Evolutionary conservation across 2,329 filamentous ascomycete genomes (phyloP).

Genomic region (Colletotrichum shisoi): DNA sequence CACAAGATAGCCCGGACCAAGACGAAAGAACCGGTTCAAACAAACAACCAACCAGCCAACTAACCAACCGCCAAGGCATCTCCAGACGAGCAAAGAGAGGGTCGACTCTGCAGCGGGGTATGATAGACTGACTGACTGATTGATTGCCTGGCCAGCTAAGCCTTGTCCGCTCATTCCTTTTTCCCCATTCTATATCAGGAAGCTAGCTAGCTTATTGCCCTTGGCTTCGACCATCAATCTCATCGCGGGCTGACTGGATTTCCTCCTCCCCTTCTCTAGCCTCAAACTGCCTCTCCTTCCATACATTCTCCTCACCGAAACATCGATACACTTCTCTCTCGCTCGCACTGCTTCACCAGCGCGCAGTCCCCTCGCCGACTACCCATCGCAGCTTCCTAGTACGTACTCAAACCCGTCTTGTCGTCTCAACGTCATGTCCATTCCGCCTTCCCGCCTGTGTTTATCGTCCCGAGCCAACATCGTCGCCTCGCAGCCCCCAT

Average conservation of each 20-base stretch:
- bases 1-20: background rate
- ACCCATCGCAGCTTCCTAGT: constrained; percentile 12
- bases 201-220: background rate
- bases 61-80: background rate
- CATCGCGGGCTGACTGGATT: background rate
- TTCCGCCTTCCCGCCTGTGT: constrained; percentile 3
- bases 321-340: constrained; percentile 12
- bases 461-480: constrained; percentile 5
- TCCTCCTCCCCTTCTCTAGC: constrained; percentile 6
- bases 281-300: constrained; percentile 1
- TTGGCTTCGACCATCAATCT: constrained; percentile 5
- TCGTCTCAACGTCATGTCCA: constrained; percentile 9
- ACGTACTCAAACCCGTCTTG: constrained; percentile 14
- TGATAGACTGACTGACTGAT: background rate
- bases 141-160: background rate
- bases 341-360: constrained; percentile 10
- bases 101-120: constrained; percentile 21
- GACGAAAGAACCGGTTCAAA: background rate
- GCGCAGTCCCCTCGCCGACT: background rate
- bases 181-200: background rate
- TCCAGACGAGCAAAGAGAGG: constrained; percentile 11
- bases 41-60: background rate
- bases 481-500: background rate
- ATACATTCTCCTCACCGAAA: background rate
- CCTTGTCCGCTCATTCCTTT: constrained; percentile 1